phyloP scores from a whole-genome alignment of 306 rosid genomes.

The Castanea sativa region DNA sequence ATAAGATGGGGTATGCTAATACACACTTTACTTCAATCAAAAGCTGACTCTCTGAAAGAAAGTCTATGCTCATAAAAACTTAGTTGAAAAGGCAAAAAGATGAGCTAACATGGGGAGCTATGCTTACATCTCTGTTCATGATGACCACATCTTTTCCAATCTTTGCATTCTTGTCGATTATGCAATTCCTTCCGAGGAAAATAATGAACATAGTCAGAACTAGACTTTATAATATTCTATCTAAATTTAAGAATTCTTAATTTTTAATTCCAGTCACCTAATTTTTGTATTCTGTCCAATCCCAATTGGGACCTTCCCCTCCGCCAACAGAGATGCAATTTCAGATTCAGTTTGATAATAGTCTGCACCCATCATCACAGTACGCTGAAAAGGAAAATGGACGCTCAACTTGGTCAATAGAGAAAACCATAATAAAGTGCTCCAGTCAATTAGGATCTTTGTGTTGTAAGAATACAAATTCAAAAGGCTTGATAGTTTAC shows the following conservation, averaged over 20 bases:
- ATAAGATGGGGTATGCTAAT: background rate
- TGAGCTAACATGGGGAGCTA: conserved; percentile 8
- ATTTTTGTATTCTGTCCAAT: conserved; percentile 76
- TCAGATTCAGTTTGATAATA: conserved; percentile 89
- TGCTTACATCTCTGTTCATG: conserved; percentile 78
- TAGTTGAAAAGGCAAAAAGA: conserved; percentile 1
- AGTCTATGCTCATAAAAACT: background rate
- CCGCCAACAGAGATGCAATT: conserved; percentile 73
- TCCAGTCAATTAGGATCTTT: background rate
- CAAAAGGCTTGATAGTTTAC: conserved; percentile 34
- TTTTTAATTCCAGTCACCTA: conserved; percentile 39
- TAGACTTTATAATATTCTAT: conserved; percentile 1
- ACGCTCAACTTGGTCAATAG: conserved; percentile 4
- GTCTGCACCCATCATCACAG: conserved; percentile 97
- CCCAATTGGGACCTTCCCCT: conserved; percentile 82
- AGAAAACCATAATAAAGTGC: background rate
- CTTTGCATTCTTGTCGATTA: conserved; percentile 88
- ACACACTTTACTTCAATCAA: background rate
- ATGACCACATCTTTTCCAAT: conserved; percentile 74
- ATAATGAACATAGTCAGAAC: conserved; percentile 17
- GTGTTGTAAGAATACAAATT: background rate
- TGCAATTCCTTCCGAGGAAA: conserved; percentile 63
- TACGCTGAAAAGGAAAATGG: conserved; percentile 44
- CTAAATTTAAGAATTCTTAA: background rate
- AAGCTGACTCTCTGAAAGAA: background rate